Base-by-base conservation (phyloP, 169 alveolate species). In the Plasmodium berghei region DNA sequence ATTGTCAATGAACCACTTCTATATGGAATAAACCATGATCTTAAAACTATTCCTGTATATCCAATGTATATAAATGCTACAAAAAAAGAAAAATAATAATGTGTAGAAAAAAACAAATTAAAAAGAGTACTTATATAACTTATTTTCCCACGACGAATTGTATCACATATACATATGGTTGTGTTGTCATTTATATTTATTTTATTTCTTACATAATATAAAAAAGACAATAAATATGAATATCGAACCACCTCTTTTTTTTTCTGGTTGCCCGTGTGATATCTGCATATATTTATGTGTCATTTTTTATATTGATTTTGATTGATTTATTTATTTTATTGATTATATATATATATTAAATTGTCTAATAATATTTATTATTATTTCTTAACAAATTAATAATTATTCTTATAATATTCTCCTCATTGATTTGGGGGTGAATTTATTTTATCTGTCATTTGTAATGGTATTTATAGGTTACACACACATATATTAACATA, bases 21-120 rank as follows among this genome's bases (percentile, higher is more conserved):
- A 67, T 74, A 74, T n/a, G 88, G 88, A 49, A 61, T 74, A 52
- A 74, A 74, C 88, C 88, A 74, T 46, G 88, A 74, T 62, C 88
- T 20, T 28, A 74, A 40, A 55, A 74, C 88, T 18, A 74, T 62
- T 62, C 88, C 88, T 54, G 88, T 74, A 20, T 74, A 74, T 34
- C 88, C 88, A 22, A 74, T 61, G 55, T 74, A 74, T 59, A 74
- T 74, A 64, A 74, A 74, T 45, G 88, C 88, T 74, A 67, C 12
- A 74, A 74, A 64, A 64, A 64, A 49, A 1, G 2, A 49, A 45
- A 20, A 45, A 48, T 14, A 45, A 10, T 14, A 34, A 45, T 20
- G 12, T 55, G 56, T 24, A 72, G 10, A 26, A 34, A 8, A 28
- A 56, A 70, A 24, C 6, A 26, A 52, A 70, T 10, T 20, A 49